A percentile compares a stretch with the other conserved stretches of the same genome.
Evolutionary conservation across 306 rosid genomes (phyloP).

Genomic region (Aeschynomene evenia): DNA sequence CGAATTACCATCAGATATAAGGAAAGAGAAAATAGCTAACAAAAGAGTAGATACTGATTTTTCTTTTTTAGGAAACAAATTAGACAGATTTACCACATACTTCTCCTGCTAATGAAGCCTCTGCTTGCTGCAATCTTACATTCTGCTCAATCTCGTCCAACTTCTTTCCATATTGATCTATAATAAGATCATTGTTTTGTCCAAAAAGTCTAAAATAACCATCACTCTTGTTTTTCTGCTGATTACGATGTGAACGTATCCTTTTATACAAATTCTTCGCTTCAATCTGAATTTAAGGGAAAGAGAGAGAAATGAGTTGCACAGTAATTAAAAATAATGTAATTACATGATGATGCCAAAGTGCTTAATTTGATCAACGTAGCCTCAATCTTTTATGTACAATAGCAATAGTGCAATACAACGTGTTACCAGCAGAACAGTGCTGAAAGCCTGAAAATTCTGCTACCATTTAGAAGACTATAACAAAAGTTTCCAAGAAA

Average conservation of each 20-base stretch:
- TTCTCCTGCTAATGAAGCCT: constrained; percentile 60
- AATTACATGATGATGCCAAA: not conserved
- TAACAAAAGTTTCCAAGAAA: not conserved
- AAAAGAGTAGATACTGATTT: not conserved
- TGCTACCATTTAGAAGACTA: not conserved
- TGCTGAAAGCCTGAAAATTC: constrained; percentile 5
- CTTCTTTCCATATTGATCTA: constrained; percentile 63
- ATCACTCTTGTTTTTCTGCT: constrained; percentile 29
- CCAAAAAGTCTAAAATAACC: constrained; percentile 58
- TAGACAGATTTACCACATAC: constrained; percentile 59
- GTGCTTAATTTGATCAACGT: not conserved
- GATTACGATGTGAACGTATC: constrained; percentile 52
- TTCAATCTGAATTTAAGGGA: constrained; percentile 50
- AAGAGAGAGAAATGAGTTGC: constrained; percentile 15
- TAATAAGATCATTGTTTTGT: constrained; percentile 45
- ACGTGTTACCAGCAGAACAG: constrained; percentile 6
- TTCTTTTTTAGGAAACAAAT: not conserved
- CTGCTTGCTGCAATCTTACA: constrained; percentile 68
- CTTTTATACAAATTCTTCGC: constrained; percentile 52
- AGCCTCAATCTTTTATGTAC: constrained; percentile 19
- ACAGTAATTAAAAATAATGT: constrained; percentile 12
- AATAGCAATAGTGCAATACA: constrained; percentile 13
- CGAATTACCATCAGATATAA: constrained; percentile 15
- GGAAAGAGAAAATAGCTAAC: constrained; percentile 13
- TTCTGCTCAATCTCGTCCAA: constrained; percentile 70